These are phyloP conservation scores for Serendipita sp. DNA, from an alignment of 768 basidiomycete genomes.

Conservation along the genomic window DNA sequence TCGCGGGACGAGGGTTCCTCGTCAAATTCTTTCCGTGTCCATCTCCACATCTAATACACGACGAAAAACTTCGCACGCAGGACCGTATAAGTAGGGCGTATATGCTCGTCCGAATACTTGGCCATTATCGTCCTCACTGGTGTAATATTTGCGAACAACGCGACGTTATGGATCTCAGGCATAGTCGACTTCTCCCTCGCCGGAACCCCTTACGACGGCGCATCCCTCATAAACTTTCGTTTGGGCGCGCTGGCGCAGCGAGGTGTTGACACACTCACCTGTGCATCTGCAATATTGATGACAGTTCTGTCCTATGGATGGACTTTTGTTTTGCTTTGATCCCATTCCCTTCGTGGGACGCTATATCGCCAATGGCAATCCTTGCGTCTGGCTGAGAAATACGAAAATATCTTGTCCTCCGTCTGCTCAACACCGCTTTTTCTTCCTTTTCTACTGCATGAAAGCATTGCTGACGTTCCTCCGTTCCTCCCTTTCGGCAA, in stretches of 20 bases:
- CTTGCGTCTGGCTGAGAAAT: neutral
- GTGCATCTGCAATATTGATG: too few relatives aligned
- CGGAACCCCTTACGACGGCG: neutral
- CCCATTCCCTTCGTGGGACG: too few relatives aligned
- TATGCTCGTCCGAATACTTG: neutral
- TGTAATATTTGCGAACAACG: neutral
- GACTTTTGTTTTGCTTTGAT: neutral
- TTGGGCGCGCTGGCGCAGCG: slow-evolving; percentile 4
- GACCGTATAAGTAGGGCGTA: too few relatives aligned
- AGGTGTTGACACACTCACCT: neutral
- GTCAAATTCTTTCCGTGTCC: too few relatives aligned
- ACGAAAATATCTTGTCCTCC: too few relatives aligned
- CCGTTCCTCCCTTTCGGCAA: neutral
- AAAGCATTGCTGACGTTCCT: neutral
- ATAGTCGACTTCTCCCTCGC: neutral
- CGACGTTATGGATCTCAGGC: neutral
- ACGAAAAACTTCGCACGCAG: too few relatives aligned
- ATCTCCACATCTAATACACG: too few relatives aligned
- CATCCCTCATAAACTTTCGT: neutral
- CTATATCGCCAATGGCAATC: neutral
- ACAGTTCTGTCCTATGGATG: too few relatives aligned
- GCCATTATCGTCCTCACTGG: neutral
- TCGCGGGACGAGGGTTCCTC: neutral
- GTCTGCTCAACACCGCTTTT: neutral
- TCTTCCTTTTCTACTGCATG: slow-evolving; percentile 16